Conservation (phyloP, 257 asterid species). For the Scutellaria galericulata region DNA sequence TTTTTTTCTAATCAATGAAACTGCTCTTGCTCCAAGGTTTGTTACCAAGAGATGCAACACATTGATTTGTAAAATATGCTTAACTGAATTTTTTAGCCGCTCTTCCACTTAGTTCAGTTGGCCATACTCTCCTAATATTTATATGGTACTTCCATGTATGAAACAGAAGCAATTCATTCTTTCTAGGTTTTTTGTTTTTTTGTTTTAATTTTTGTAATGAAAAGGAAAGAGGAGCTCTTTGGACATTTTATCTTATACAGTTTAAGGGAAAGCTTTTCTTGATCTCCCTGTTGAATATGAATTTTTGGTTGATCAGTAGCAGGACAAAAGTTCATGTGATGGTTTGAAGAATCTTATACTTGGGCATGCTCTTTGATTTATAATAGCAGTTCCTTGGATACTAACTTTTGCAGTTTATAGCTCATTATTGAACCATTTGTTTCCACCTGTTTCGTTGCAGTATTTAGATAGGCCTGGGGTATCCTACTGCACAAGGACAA, state of each 20-base stretch:
- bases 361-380: background rate
- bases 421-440: slow-evolving; percentile 6
- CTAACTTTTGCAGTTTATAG: slow-evolving; percentile 13
- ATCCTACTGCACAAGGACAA: slow-evolving; percentile 84
- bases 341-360: slow-evolving; percentile 10
- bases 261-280: background rate
- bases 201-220: background rate
- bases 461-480: slow-evolving; percentile 87
- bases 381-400: background rate
- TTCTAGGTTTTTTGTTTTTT: background rate
- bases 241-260: slow-evolving; percentile 9
- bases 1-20: slow-evolving; percentile 7
- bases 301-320: slow-evolving; percentile 19
- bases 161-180: background rate
- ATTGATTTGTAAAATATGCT: slow-evolving; percentile 21
- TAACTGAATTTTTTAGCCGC: slow-evolving; percentile 3
- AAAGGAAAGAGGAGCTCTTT: background rate
- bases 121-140: background rate
- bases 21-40: background rate
- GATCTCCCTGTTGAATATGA: background rate
- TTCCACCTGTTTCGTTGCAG: slow-evolving; percentile 51
- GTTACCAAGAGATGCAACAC: background rate
- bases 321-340: background rate
- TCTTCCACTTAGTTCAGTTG: slow-evolving; percentile 16
- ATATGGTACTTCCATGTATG: slow-evolving; percentile 10